These are phyloP conservation scores for Fusarium sororula DNA, from an alignment of 2,329 filamentous ascomycete species.

Conservation along the genomic window DNA sequence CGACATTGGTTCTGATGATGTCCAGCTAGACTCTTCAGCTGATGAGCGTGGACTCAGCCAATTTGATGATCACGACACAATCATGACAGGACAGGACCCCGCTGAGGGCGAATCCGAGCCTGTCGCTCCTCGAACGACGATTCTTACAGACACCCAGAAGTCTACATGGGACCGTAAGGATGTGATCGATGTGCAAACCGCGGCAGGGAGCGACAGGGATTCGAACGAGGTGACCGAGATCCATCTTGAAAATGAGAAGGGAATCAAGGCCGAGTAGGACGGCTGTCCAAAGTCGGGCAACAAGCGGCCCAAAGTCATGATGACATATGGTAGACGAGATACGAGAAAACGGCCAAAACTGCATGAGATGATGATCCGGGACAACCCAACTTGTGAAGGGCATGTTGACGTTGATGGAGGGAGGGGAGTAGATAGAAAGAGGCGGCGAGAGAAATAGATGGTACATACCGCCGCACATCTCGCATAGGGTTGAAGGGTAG, in stretches of 20 bases:
- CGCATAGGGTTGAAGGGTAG: constrained; percentile 13
- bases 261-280: constrained; percentile 36
- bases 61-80: constrained; percentile 43
- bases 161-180: constrained; percentile 48
- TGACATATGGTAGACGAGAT: constrained; percentile 22
- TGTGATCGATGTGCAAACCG: constrained; percentile 53
- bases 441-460: constrained; percentile 26
- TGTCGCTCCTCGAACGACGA: constrained; percentile 20
- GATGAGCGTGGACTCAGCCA: constrained; percentile 44
- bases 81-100: constrained; percentile 41
- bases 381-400: constrained; percentile 13
- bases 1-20: constrained; percentile 55
- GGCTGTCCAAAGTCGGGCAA: constrained; percentile 11
- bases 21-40: constrained; percentile 53
- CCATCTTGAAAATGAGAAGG: constrained; percentile 55
- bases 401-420: constrained; percentile 22
- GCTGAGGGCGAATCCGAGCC: constrained; percentile 21
- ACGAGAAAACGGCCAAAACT: constrained; percentile 28
- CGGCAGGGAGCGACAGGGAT: constrained; percentile 47
- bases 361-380: constrained; percentile 21
- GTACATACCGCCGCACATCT: constrained; percentile 10
- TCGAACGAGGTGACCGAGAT: constrained; percentile 61
- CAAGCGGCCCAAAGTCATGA: constrained; percentile 12
- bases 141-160: constrained; percentile 44
- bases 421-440: constrained; percentile 34